Evolutionary conservation across 163 green algal genomes (phyloP).

Genomic region (Scenedesmus sp.): DNA sequence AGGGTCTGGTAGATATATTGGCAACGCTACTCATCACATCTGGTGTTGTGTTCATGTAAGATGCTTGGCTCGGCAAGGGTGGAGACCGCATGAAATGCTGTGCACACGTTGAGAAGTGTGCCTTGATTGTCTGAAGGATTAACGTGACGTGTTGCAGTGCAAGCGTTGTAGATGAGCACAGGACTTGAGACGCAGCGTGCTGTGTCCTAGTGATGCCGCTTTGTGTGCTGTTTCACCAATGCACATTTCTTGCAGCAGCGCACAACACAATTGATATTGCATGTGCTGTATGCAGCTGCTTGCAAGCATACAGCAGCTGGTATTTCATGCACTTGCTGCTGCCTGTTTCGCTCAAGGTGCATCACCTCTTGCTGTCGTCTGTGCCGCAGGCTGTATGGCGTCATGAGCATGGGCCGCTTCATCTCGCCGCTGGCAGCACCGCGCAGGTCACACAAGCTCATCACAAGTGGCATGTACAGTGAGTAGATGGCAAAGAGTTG

Average conservation of each 20-base stretch:
- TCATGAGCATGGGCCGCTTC: constrained; percentile 68
- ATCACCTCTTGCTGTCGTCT: too few species aligned
- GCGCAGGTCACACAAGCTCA: constrained; percentile 62
- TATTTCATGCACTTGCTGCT: neutral
- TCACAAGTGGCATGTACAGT: constrained; percentile 66
- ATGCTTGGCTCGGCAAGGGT: neutral
- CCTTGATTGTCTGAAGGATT: too few species aligned
- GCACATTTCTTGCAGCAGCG: too few species aligned
- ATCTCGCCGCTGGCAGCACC: constrained; percentile 71
- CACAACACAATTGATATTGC: too few species aligned
- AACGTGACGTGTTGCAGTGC: too few species aligned
- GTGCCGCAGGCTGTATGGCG: constrained; percentile 55
- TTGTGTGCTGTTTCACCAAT: too few species aligned
- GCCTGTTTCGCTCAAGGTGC: neutral
- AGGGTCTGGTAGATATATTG: constrained; percentile 61
- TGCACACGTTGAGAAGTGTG: too few species aligned
- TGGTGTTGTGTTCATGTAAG: constrained; percentile 67
- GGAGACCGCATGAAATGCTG: neutral
- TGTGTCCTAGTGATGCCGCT: too few species aligned
- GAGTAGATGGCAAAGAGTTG: neutral
- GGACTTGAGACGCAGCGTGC: too few species aligned
- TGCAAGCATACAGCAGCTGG: neutral
- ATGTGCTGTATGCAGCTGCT: neutral
- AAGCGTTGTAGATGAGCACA: too few species aligned
- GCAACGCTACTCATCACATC: constrained; percentile 60